Conservation (phyloP, 2,329 filamentous ascomycete species). For the Trichoderma gracile region DNA sequence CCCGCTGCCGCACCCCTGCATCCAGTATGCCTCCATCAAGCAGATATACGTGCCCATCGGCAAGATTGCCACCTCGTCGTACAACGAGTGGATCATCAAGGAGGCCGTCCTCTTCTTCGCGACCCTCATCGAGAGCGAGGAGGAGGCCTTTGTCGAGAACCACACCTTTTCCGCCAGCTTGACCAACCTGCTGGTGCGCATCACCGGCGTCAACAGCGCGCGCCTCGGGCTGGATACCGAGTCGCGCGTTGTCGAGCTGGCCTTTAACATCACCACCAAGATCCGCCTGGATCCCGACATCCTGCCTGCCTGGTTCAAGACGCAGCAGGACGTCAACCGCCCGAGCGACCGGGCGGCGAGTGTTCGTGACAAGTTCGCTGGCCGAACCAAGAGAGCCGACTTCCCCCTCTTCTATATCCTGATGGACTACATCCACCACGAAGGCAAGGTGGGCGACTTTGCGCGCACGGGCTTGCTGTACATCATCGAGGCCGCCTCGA, state of each 20-base stretch:
- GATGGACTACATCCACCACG: slow-evolving; percentile 95
- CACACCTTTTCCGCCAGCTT: slow-evolving; percentile 81
- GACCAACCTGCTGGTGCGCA: slow-evolving; percentile 80
- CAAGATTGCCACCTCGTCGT: slow-evolving; percentile 82
- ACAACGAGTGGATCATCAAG: slow-evolving; percentile 82
- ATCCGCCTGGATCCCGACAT: slow-evolving; percentile 87
- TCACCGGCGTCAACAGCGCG: slow-evolving; percentile 71
- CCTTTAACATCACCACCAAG: slow-evolving; percentile 96
- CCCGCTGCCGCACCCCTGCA: slow-evolving; percentile 86
- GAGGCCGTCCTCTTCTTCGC: slow-evolving; percentile 86
- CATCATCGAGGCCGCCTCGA: slow-evolving; percentile 89
- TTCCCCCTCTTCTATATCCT: slow-evolving; percentile 95
- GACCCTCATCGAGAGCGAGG: slow-evolving; percentile 91
- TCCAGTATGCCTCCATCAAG: slow-evolving; percentile 79
- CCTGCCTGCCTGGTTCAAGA: slow-evolving; percentile 87
- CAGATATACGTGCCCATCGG: slow-evolving; percentile 88
- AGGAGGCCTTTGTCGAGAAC: slow-evolving; percentile 90
- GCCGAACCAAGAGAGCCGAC: slow-evolving; percentile 83
- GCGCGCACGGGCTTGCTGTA: slow-evolving; percentile 91
- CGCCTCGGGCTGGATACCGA: slow-evolving; percentile 79
- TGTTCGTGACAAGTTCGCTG: slow-evolving; percentile 78
- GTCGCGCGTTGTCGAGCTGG: slow-evolving; percentile 83
- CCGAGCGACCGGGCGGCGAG: slow-evolving; percentile 42
- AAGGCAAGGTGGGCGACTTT: slow-evolving; percentile 93
- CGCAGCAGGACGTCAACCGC: slow-evolving; percentile 44